Percentiles rank a stretch among this genome's conserved stretches.
Evolutionary conservation across 106 monocot genomes (phyloP).

Genomic region (Platanthera zijinensis): DNA sequence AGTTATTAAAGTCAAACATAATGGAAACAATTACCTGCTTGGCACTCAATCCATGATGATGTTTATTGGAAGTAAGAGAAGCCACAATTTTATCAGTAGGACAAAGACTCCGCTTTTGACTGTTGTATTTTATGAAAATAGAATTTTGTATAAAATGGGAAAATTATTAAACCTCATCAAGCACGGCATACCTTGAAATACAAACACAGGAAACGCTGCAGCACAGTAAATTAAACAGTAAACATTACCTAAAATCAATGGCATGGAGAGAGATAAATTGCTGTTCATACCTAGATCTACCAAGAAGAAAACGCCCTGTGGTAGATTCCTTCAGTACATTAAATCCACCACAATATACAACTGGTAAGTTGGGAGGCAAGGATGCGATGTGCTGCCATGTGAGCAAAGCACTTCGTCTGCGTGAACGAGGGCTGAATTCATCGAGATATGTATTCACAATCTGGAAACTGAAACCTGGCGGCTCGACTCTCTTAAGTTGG

Average conservation of each 20-base stretch:
- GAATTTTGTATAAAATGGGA: no score
- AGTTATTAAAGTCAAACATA: no score
- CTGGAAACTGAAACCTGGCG: slow-evolving; percentile 88
- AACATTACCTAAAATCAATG: neutral
- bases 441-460: slow-evolving; percentile 91
- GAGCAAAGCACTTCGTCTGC: slow-evolving; percentile 83
- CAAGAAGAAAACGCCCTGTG: slow-evolving; percentile 93
- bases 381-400: slow-evolving; percentile 99
- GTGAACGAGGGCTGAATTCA: slow-evolving; percentile 79
- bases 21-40: no score
- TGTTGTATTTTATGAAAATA: no score
- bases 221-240: neutral
- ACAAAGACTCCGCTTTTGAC: no score
- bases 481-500: slow-evolving; percentile 84
- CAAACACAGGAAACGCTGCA: neutral
- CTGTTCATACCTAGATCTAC: slow-evolving; percentile 73
- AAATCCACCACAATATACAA: slow-evolving; percentile 92
- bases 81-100: no score
- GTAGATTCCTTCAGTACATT: slow-evolving; percentile 91
- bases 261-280: neutral
- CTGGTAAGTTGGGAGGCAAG: slow-evolving; percentile 79
- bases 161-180: neutral
- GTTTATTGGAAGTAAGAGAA: no score
- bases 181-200: neutral
- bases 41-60: no score